These are phyloP conservation scores for Hibiscus mutabilis DNA, from an alignment of 345 rosid species.

Conservation along the genomic window DNA sequence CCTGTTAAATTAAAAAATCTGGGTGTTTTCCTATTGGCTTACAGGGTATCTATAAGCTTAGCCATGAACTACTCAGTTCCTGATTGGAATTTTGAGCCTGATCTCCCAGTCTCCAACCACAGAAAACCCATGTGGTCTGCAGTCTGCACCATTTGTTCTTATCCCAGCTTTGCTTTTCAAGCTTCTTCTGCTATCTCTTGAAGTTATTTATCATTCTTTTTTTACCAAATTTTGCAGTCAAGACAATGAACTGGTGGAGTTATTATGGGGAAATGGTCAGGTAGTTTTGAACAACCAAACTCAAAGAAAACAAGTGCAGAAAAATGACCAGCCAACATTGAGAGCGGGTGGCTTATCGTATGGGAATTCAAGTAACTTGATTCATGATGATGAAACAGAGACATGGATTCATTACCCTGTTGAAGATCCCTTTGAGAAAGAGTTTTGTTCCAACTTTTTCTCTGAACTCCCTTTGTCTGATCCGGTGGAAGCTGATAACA, in stretches of 20 bases:
- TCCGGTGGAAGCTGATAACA: constrained; percentile 13
- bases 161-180: background rate
- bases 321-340: constrained; percentile 14
- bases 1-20: background rate
- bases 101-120: constrained; percentile 28
- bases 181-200: background rate
- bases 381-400: constrained; percentile 52
- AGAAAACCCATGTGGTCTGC: constrained; percentile 41
- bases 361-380: constrained; percentile 31
- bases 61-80: constrained; percentile 49
- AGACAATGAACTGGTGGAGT: constrained; percentile 56
- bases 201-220: background rate
- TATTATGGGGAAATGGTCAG: constrained; percentile 61
- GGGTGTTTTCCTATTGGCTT: constrained; percentile 1
- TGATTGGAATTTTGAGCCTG: constrained; percentile 53
- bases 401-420: constrained; percentile 59
- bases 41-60: constrained; percentile 17
- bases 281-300: constrained; percentile 57
- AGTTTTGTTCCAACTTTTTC: constrained; percentile 47
- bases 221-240: constrained; percentile 30
- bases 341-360: constrained; percentile 16
- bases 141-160: background rate
- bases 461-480: constrained; percentile 26
- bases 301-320: constrained; percentile 29
- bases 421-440: constrained; percentile 51